Conservation (phyloP, 2,329 filamentous ascomycete species). For the Amylocarpus encephaloides region DNA sequence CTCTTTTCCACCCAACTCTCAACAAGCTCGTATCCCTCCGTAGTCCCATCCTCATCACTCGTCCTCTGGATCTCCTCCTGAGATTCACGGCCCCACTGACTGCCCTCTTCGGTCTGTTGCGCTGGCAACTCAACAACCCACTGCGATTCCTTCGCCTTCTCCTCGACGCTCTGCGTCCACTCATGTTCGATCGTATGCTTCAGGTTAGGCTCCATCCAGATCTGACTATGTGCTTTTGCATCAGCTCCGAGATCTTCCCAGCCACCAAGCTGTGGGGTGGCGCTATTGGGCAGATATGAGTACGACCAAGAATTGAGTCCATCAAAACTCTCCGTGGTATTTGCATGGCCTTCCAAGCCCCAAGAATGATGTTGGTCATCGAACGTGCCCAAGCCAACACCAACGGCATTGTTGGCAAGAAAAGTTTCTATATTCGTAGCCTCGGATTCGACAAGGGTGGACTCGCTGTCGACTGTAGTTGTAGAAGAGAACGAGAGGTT, state of each 20-base stretch:
- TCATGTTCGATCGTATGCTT: neutral
- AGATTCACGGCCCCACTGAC: slow-evolving; percentile 10
- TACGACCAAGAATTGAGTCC: slow-evolving; percentile 6
- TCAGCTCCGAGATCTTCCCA: slow-evolving; percentile 3
- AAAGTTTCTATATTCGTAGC: slow-evolving; percentile 18
- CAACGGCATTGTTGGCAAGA: slow-evolving; percentile 7
- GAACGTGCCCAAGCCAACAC: slow-evolving; percentile 12
- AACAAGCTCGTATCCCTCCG: neutral
- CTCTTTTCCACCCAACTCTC: neutral
- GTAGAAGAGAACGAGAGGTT: slow-evolving; percentile 36
- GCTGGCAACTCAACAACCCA: slow-evolving; percentile 3
- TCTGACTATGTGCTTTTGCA: neutral
- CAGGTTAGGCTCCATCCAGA: neutral
- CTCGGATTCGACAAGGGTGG: slow-evolving; percentile 26
- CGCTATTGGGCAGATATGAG: neutral
- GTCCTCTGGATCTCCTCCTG: neutral
- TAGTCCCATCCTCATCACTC: neutral
- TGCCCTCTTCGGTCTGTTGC: neutral
- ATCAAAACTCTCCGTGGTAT: slow-evolving; percentile 13
- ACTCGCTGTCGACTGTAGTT: slow-evolving; percentile 29
- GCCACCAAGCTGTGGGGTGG: neutral
- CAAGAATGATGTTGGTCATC: neutral
- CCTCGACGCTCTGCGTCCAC: slow-evolving; percentile 1
- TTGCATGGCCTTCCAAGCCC: neutral
- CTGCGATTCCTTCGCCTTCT: slow-evolving; percentile 1